Evolutionary conservation across 176 grass and related monocot genomes (phyloP).

Genomic region (Dactylis glomerata): DNA sequence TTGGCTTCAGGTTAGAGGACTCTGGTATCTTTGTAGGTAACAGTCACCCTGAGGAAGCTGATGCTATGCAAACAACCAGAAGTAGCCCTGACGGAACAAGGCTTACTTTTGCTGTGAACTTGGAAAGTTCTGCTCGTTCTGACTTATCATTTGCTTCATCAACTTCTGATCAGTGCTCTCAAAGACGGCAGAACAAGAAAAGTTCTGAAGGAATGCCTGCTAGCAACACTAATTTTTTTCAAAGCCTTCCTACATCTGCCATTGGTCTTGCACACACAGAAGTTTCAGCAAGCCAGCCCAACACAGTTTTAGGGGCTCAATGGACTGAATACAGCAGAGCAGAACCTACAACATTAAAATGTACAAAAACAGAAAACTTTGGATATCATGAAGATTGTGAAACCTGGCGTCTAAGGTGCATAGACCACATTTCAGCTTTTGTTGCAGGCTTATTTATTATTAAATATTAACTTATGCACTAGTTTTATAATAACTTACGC

Average conservation of each 20-base stretch:
- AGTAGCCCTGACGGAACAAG: slow-evolving; percentile 19
- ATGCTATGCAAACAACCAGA: slow-evolving; percentile 21
- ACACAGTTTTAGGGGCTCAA: slow-evolving; percentile 20
- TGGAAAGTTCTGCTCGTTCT: slow-evolving; percentile 22
- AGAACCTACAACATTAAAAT: slow-evolving; percentile 23
- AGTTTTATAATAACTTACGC: neutral
- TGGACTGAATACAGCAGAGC: slow-evolving; percentile 32
- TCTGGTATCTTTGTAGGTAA: slow-evolving; percentile 10
- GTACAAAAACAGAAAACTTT: slow-evolving; percentile 27
- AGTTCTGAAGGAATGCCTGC: slow-evolving; percentile 35
- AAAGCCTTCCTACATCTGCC: slow-evolving; percentile 24
- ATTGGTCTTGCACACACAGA: slow-evolving; percentile 17
- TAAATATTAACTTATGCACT: neutral
- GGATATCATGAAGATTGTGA: slow-evolving; percentile 48
- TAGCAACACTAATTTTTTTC: slow-evolving; percentile 33
- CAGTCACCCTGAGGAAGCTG: neutral
- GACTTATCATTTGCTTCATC: slow-evolving; percentile 48
- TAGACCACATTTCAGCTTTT: neutral
- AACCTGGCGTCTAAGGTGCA: slow-evolving; percentile 64
- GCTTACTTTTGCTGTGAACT: slow-evolving; percentile 27
- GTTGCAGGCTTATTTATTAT: neutral
- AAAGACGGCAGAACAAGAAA: slow-evolving; percentile 45
- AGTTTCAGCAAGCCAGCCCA: slow-evolving; percentile 26
- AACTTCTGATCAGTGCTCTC: slow-evolving; percentile 28
- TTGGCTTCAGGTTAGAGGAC: slow-evolving; percentile 21